Base-by-base conservation (phyloP, 805 yeast species). In the Candida rishiriensis region DNA sequence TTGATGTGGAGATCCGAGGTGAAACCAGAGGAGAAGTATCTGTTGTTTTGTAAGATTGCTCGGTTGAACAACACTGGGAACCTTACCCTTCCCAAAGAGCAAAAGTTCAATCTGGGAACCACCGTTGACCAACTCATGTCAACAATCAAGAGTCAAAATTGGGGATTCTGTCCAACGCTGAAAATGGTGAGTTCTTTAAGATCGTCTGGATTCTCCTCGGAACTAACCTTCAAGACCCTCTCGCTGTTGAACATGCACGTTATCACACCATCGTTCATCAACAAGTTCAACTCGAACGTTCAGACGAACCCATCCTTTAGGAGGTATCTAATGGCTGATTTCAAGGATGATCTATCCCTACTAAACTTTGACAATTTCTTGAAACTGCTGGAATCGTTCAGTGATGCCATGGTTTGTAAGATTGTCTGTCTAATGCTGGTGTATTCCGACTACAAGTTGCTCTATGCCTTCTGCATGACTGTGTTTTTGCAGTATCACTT, bases 401-500 rank as follows among this genome's bases (percentile, higher is more conserved):
- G 52, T 29, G 39, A 49, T 5, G 30, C 39, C 2, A 44, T 58
- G 4, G 46, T 55, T 12, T 44, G 49, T 36, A 55, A 56, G 41
- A 38, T 56, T 3, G 41, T 60, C 33, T 55, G 55, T 33, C 38
- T 65, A 28, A 39, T 65, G 10, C 40, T 64, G 10, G 56, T 54
- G 2, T 46, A 55, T 31, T 48, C 51, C 14, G 61, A 63, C 44
- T 71, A 74, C 54, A 73, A 70, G 50, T 53, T 70, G 2, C 49
- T 71, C 16, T 59, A 67, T 26, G 63, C 79, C 0, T 55, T 73
- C 15, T 50, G 69, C 5, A 42, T 73, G 31, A 69, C 71, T 18
- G 60, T 76, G 3, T 52, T 76, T 28, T 59, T 71, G 36, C 72
- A 76, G 48, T 71, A 74, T 54, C 81, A 77, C 57, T 75, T 71